Evolutionary conservation across 169 alveolate species (phyloP).

Genomic region (Perkinsus chesapeaki): DNA sequence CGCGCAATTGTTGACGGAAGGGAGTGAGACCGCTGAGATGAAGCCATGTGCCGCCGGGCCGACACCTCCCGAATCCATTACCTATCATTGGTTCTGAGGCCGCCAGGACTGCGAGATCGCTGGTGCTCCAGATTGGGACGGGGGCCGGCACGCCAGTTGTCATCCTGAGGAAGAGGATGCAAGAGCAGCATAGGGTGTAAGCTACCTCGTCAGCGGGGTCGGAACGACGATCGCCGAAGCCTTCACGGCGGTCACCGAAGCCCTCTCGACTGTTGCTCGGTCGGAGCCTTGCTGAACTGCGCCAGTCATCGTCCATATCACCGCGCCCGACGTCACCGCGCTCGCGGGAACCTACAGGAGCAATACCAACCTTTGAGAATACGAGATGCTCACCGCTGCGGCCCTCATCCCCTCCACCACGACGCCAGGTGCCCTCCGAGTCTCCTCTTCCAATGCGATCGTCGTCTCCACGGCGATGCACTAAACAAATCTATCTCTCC

Average conservation of each 20-base stretch:
- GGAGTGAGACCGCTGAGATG: not conserved
- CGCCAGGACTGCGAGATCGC: not conserved
- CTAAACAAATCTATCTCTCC: not conserved
- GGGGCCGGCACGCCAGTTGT: not conserved
- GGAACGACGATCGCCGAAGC: not conserved
- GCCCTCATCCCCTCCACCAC: not conserved
- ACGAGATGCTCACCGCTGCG: conserved; percentile 5
- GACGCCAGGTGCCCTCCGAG: not conserved
- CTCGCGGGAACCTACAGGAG: not conserved
- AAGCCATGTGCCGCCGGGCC: not conserved
- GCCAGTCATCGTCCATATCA: not conserved
- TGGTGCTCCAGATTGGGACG: not conserved
- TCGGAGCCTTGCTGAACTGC: not conserved
- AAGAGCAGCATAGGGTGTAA: not conserved
- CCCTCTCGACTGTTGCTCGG: not conserved
- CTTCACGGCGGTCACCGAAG: not conserved
- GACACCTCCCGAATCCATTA: not conserved
- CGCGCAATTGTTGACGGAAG: not conserved
- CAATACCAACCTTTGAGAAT: too few species aligned
- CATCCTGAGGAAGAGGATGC: not conserved
- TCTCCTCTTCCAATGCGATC: not conserved
- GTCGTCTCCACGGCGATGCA: not conserved
- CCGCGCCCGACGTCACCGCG: not conserved
- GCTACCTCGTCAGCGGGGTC: not conserved
- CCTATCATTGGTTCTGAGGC: not conserved